Conservation (phyloP, 495 filamentous ascomycete genomes). For the Paragyromitra xinjiangensis region DNA sequence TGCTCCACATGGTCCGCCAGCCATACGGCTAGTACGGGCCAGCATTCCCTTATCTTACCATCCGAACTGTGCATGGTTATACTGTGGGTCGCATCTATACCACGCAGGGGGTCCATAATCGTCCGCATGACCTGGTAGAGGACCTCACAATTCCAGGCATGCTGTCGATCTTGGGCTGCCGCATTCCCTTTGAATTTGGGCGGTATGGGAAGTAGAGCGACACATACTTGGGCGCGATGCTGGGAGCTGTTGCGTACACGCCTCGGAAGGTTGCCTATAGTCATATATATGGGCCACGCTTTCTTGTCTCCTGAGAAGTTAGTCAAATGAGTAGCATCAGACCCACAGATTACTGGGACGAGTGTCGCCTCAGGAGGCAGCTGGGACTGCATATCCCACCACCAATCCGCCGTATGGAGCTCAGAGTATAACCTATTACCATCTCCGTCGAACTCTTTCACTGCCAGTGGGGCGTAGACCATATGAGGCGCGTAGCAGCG, state of each 20-base stretch:
- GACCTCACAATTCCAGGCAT: background rate
- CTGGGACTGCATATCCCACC: constrained; percentile 6
- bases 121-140: background rate
- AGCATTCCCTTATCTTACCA: background rate
- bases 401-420: constrained; percentile 25
- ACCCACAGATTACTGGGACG: background rate
- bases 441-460: background rate
- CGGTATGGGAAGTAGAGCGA: background rate
- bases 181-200: background rate
- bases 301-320: background rate
- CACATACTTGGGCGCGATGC: background rate
- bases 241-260: background rate
- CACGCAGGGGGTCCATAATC: background rate
- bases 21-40: background rate
- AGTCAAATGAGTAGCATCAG: background rate
- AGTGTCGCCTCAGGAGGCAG: background rate
- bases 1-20: background rate
- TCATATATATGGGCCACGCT: background rate
- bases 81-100: background rate
- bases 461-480: too few species aligned
- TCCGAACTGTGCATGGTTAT: background rate
- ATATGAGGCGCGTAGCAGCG: too few species aligned
- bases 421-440: constrained; percentile 9
- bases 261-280: background rate
- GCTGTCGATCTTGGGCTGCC: background rate